Conservation (phyloP, 805 yeast species). For the Vanderwaltozyma polyspora region DNA sequence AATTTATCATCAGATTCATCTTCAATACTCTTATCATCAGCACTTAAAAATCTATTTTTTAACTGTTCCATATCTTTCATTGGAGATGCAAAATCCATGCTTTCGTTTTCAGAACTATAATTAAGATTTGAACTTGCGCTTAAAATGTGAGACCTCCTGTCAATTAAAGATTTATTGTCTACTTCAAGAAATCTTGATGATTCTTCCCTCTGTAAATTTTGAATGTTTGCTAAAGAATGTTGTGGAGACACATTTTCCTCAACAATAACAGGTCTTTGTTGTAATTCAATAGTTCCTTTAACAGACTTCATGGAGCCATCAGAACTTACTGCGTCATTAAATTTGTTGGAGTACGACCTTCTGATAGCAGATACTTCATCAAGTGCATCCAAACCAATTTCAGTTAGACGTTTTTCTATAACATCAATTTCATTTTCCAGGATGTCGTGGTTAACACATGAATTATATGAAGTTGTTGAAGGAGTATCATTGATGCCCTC, state of each 20-base stretch:
- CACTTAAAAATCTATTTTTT: constrained; percentile 21
- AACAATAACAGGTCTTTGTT: neutral
- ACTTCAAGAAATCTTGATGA: neutral
- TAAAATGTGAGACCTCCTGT: neutral
- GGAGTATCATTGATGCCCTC: neutral
- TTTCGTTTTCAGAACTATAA: constrained; percentile 21
- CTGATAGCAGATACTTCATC: neutral
- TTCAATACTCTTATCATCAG: constrained; percentile 2
- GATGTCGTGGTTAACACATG: neutral
- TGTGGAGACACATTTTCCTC: neutral
- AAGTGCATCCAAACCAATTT: neutral
- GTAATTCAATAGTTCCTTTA: neutral
- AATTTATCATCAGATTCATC: constrained; percentile 1
- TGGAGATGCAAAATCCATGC: constrained; percentile 23
- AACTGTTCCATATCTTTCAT: constrained; percentile 23
- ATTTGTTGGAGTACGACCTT: no score
- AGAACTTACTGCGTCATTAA: neutral
- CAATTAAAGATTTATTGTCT: neutral
- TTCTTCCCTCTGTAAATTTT: neutral
- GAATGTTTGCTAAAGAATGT: neutral
- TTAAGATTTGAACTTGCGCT: constrained; percentile 8
- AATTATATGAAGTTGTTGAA: neutral
- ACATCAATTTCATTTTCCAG: neutral
- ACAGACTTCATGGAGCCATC: neutral
- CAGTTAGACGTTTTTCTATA: neutral